Evolutionary conservation across 257 asterid genomes (phyloP), one percentile per base, ranked within the genome.

Genomic region (Ligustrum vulgare): DNA sequence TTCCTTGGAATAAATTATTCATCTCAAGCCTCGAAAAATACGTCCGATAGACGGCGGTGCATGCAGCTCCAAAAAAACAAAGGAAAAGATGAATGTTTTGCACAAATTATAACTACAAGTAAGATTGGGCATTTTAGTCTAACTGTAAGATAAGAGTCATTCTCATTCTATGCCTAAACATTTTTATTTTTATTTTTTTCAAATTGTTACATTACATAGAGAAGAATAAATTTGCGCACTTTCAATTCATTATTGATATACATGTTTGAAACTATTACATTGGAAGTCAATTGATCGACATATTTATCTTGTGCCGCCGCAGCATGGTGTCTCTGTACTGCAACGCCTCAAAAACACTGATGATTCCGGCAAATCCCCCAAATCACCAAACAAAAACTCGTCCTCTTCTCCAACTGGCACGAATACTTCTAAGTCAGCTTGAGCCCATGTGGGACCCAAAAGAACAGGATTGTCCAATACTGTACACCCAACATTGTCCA

Each of bases 341-440:
- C 72, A 74, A 67, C 84, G 82, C 75, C 90, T 87, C 85, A 90
- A 88, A 67, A 90, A 91, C 83, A 86, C 75, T 2, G 96, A 82
- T 12, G 79, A 92, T 58, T 92, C 97, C 68, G 97, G 96, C 82
- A 92, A 72, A 81, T 92, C 97, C 2, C 97, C 96, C 0, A 92
- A 90, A 62, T 92, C 97, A 18, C 96, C 96, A 8, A 85, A 92
- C 72, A 92, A 62, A 15, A 83, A 79, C 80, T 92, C 81, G 36
- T 92, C 96, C 88, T 92, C 97, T 9, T 92, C 97, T n/a, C 89
- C 81, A 2, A 92, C 85, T 0, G 91, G 88, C 82, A 82, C 70
- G 83, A 84, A 86, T 39, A 75, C 45, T 10, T 88, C 85, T 66
- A 79, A 78, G 22, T 90, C 93, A 0, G 79, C 79, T 6, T 84